Evolutionary conservation across 305 asterid genomes (phyloP).

Genomic region (Fraxinus sp.): DNA sequence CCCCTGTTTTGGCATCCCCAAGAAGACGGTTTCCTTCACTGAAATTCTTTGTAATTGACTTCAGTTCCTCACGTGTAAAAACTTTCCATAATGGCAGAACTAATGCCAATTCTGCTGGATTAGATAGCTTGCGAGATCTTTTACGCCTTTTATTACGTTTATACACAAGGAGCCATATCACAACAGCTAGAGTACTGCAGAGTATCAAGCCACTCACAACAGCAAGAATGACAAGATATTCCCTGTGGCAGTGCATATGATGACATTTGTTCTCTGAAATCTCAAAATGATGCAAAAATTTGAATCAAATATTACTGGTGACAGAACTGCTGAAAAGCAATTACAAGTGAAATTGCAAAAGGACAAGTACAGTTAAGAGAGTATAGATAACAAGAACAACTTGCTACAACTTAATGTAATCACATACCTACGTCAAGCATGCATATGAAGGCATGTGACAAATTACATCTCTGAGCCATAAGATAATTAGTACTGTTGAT

Average conservation of each 20-base stretch:
- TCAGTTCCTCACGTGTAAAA: slow-evolving; percentile 80
- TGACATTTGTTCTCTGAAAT: slow-evolving; percentile 65
- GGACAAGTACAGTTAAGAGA: neutral
- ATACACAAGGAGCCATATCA: slow-evolving; percentile 82
- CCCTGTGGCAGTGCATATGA: slow-evolving; percentile 86
- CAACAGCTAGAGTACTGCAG: slow-evolving; percentile 73
- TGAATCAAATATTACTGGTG: slow-evolving; percentile 7
- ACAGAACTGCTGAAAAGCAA: neutral
- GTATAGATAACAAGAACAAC: neutral
- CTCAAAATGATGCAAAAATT: slow-evolving; percentile 10
- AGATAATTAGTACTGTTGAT: slow-evolving; percentile 47
- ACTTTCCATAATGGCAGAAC: slow-evolving; percentile 93
- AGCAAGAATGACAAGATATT: slow-evolving; percentile 80
- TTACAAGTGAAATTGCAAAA: neutral
- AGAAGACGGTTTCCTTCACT: slow-evolving; percentile 93
- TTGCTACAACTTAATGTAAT: slow-evolving; percentile 9
- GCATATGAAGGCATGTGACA: slow-evolving; percentile 63
- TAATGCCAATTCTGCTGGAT: slow-evolving; percentile 77
- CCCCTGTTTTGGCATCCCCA: slow-evolving; percentile 96
- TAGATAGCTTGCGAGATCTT: slow-evolving; percentile 69
- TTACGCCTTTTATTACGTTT: slow-evolving; percentile 68
- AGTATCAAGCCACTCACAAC: slow-evolving; percentile 90
- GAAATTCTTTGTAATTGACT: slow-evolving; percentile 83
- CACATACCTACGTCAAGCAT: slow-evolving; percentile 57
- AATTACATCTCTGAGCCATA: slow-evolving; percentile 65